Evolutionary conservation across 208 protist genomes (phyloP).

Genomic region (Phytomonas francai): DNA sequence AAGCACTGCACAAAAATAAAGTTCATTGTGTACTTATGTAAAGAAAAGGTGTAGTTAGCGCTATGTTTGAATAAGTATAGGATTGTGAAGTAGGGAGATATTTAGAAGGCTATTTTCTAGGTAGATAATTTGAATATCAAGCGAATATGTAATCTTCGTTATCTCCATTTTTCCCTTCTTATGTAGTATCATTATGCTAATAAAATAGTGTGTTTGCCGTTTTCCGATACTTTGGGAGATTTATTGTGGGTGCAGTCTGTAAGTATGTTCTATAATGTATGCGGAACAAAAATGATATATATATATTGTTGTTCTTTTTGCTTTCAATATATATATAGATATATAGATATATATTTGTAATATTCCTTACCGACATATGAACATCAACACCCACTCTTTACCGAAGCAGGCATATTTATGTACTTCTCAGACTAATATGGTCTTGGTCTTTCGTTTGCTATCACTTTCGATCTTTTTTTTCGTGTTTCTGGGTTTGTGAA

Average conservation of each 20-base stretch:
- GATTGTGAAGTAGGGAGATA: neutral
- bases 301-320: neutral
- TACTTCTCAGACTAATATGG: neutral
- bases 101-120: neutral
- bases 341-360: neutral
- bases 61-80: neutral
- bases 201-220: neutral
- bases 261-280: neutral
- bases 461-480: neutral
- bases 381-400: neutral
- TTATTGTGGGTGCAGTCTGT: neutral
- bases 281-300: neutral
- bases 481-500: neutral
- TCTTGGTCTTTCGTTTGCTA: neutral
- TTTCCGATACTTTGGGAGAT: neutral
- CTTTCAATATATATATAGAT: neutral
- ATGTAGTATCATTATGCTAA: neutral
- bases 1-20: conserved; percentile 1
- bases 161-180: neutral
- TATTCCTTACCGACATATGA: neutral
- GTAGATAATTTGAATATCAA: neutral
- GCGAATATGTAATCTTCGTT: neutral
- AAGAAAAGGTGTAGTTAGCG: neutral
- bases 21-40: conserved; percentile 2
- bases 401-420: neutral